These are phyloP conservation scores for Parathielavia appendiculata DNA, from an alignment of 495 filamentous ascomycete genomes.

Conservation along the genomic window DNA sequence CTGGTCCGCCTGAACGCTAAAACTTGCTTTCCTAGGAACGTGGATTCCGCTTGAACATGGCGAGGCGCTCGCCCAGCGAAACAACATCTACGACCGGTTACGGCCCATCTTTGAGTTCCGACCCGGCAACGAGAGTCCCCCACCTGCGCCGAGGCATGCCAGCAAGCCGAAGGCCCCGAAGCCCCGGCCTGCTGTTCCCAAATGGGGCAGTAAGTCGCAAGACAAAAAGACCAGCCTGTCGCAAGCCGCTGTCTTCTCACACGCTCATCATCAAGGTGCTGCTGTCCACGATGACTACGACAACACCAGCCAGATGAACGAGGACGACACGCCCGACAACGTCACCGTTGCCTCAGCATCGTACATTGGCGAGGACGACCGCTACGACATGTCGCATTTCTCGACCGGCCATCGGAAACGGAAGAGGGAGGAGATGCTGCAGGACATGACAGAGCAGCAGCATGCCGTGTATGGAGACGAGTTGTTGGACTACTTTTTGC, in stretches of 20 bases:
- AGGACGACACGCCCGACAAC: slow-evolving; percentile 79
- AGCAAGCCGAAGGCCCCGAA: slow-evolving; percentile 65
- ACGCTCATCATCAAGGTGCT: slow-evolving; percentile 25
- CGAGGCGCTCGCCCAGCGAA: slow-evolving; percentile 72
- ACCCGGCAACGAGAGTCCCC: slow-evolving; percentile 79
- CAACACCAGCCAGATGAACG: slow-evolving; percentile 55
- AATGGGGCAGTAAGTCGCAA: slow-evolving; percentile 44
- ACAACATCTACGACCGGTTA: slow-evolving; percentile 76
- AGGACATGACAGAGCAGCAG: slow-evolving; percentile 68
- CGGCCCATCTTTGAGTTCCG: slow-evolving; percentile 84
- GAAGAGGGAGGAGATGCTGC: slow-evolving; percentile 63
- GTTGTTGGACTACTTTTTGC: slow-evolving; percentile 90
- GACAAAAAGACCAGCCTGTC: slow-evolving; percentile 20
- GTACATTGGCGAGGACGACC: slow-evolving; percentile 75
- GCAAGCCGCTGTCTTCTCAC: slow-evolving; percentile 25
- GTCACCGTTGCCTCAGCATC: slow-evolving; percentile 73
- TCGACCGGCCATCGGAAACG: slow-evolving; percentile 69
- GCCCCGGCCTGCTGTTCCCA: slow-evolving; percentile 50
- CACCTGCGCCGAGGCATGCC: slow-evolving; percentile 90
- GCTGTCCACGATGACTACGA: slow-evolving; percentile 43
- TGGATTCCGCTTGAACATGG: slow-evolving; percentile 90
- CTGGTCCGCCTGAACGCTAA: neutral
- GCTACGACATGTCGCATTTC: slow-evolving; percentile 61
- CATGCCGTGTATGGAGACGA: slow-evolving; percentile 88
- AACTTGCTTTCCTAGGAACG: slow-evolving; percentile 56